A percentile compares a stretch with the other conserved stretches of the same genome.
Conservation (phyloP, 108 stramenopile genomes). For the Mayamaea pseudoterrestris region DNA sequence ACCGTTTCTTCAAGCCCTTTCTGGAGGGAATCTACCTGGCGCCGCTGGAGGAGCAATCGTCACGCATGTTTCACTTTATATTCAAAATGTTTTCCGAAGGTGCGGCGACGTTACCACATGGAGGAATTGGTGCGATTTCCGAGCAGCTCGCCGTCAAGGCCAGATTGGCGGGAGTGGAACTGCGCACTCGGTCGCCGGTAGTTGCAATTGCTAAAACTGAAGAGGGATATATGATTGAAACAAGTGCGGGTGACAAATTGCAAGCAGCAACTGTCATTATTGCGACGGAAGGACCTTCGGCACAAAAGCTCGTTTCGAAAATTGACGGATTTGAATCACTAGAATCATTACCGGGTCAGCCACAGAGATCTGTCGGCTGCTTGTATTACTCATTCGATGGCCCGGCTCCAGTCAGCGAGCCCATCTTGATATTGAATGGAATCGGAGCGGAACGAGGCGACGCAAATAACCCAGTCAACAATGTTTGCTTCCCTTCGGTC, state of each 20-base stretch:
- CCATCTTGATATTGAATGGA: conserved; percentile 74
- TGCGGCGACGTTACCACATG: conserved; percentile 47
- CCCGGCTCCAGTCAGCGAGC: conserved; percentile 55
- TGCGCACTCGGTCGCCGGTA: conserved; percentile 17
- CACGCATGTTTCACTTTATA: conserved; percentile 80
- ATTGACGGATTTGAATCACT: conserved; percentile 24
- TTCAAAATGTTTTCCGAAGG: conserved; percentile 81
- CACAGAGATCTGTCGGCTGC: conserved; percentile 64
- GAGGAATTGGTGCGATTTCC: conserved; percentile 62
- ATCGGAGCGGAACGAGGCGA: conserved; percentile 17
- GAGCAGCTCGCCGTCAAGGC: conserved; percentile 52
- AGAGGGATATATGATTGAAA: conserved; percentile 3
- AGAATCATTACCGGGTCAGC: conserved; percentile 22
- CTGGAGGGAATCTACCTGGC: conserved; percentile 77
- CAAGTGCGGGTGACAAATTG: conserved; percentile 3
- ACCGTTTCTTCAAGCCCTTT: conserved; percentile 69
- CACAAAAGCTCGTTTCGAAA: conserved; percentile 34
- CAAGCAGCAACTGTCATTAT: conserved; percentile 48
- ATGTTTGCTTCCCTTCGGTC: conserved; percentile 76
- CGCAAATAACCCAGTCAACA: conserved; percentile 58
- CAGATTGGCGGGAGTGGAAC: conserved; percentile 22
- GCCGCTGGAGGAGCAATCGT: conserved; percentile 54
- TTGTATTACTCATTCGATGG: conserved; percentile 65
- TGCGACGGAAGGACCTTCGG: conserved; percentile 57
- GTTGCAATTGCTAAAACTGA: conserved; percentile 15